A percentile compares a stretch with the other conserved stretches of the same genome.
These are phyloP conservation scores for Pyrenophora seminiperda DNA, from an alignment of 2,329 filamentous ascomycete genomes.

Conservation along the genomic window DNA sequence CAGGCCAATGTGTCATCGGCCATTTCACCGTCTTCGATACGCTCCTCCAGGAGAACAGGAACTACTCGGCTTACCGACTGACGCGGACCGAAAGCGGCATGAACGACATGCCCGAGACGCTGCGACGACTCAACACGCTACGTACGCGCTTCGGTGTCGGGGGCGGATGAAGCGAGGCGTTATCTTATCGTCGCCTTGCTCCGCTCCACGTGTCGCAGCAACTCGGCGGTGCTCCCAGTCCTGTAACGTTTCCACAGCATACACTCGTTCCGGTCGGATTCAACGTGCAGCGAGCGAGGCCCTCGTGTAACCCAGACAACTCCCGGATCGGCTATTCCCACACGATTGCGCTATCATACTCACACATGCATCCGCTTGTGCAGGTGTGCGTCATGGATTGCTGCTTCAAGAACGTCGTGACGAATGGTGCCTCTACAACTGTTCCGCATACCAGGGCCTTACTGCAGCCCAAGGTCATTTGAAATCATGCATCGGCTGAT, in stretches of 20 bases:
- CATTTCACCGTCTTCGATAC: constrained; percentile 52
- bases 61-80: constrained; percentile 44
- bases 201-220: constrained; percentile 8
- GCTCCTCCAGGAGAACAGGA: constrained; percentile 49
- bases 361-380: neutral
- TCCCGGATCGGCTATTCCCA: constrained; percentile 15
- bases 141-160: constrained; percentile 43
- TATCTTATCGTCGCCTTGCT: constrained; percentile 11
- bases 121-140: constrained; percentile 42
- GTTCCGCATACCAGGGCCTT: neutral
- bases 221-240: constrained; percentile 6
- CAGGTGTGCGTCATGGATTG: neutral
- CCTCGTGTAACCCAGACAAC: constrained; percentile 1
- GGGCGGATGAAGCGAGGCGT: constrained; percentile 32
- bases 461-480: neutral
- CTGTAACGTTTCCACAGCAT: constrained; percentile 4
- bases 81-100: constrained; percentile 34
- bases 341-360: constrained; percentile 2
- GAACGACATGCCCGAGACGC: constrained; percentile 39
- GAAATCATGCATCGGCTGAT: constrained; percentile 1
- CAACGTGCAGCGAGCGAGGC: constrained; percentile 7
- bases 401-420: neutral
- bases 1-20: constrained; percentile 54
- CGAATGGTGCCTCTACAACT: neutral
- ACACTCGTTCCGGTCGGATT: constrained; percentile 8